Base-by-base conservation (phyloP, 2,329 filamentous ascomycete species). In the Lecanicillium sp. region DNA sequence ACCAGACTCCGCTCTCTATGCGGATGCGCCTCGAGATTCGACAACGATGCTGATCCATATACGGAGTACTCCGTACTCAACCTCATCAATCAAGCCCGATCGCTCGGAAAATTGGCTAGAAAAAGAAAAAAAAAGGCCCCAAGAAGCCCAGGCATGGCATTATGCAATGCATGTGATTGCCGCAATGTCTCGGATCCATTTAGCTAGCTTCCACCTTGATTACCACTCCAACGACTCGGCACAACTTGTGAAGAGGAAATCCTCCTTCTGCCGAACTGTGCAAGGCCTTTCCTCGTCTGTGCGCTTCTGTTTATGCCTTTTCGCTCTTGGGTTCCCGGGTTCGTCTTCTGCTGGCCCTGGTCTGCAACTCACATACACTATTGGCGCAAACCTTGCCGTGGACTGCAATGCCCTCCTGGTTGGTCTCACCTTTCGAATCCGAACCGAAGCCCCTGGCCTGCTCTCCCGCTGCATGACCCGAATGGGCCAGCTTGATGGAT, bases 221-320 rank as follows among this genome's bases (percentile, higher is more conserved):
- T n/a, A n/a, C n/a, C n/a, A n/a, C n/a, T n/a, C n/a, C n/a, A n/a
- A n/a, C 30, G 30, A 33, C 30, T 33, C 30, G 30, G n/a, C n/a
- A n/a, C n/a, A n/a, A n/a, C n/a, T n/a, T n/a, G n/a, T n/a, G n/a
- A n/a, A n/a, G n/a, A n/a, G n/a, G n/a, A n/a, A n/a, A n/a, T n/a
- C n/a, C n/a, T n/a, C n/a, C n/a, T n/a, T n/a, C n/a, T n/a, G n/a
- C n/a, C n/a, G n/a, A n/a, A n/a, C n/a, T n/a, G n/a, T n/a, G n/a
- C n/a, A n/a, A n/a, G n/a, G n/a, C n/a, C n/a, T n/a, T n/a, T n/a
- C n/a, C n/a, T n/a, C n/a, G n/a, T n/a, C n/a, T n/a, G n/a, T n/a
- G n/a, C 33, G 26, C 43, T 15, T 15, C 33, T 45, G 17, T 38
- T 23, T 20, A 21, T 12, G 44, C 39, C 44, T 46, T 33, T 46